phyloP scores from a whole-genome alignment of 495 filamentous ascomycete species.

The Podospora appendiculata region DNA sequence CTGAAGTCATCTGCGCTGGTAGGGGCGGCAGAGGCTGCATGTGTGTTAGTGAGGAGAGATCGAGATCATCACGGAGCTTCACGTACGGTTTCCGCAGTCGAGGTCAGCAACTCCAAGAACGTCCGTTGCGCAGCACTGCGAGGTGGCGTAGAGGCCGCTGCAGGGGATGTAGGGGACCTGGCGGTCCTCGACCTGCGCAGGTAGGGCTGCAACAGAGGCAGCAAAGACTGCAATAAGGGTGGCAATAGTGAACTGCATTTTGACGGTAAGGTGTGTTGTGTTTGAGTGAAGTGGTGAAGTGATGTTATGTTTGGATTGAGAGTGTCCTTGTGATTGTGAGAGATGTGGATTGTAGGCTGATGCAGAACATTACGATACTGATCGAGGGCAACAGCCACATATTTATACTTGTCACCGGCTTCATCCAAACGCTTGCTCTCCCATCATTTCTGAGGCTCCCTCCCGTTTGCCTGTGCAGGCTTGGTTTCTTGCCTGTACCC shows the following conservation, averaged over 20 bases:
- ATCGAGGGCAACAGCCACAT: no score
- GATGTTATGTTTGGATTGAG: no score
- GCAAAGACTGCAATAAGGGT: conserved; percentile 18
- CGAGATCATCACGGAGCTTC: no score
- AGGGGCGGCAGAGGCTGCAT: conserved; percentile 17
- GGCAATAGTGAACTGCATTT: conserved; percentile 21
- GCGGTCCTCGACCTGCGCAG: conserved; percentile 15
- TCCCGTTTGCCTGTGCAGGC: no score
- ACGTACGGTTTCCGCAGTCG: conserved; percentile 33
- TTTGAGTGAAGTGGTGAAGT: no score
- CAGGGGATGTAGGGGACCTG: conserved; percentile 29
- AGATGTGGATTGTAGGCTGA: no score
- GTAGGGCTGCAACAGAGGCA: conserved; percentile 14
- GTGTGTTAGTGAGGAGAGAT: conserved; percentile 1
- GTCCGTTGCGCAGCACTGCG: conserved; percentile 38
- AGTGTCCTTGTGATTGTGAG: no score
- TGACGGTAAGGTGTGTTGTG: conserved; percentile 2
- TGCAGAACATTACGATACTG: no score
- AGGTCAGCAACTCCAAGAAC: conserved; percentile 34
- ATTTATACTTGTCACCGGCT: no score
- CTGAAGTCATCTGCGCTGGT: conserved; percentile 24
- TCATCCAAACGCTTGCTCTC: no score
- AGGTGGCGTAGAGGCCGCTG: conserved; percentile 30
- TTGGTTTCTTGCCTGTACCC: no score
- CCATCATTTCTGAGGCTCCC: no score